phyloP scores from a whole-genome alignment of 2,329 filamentous ascomycete species.

The Metarhizium brunneum region DNA sequence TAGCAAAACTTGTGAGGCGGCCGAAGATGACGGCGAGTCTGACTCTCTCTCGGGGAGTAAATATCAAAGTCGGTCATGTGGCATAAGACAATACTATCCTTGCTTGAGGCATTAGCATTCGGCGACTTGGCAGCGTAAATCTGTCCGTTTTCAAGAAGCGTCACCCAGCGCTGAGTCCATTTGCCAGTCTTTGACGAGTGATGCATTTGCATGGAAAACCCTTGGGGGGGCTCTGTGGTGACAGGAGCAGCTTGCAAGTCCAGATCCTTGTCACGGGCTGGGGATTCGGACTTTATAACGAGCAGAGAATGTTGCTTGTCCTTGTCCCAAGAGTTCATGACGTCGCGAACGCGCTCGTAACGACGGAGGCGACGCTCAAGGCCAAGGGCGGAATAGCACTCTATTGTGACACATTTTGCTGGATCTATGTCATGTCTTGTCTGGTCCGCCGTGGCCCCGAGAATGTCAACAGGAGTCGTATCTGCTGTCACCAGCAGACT shows the following conservation, averaged over 20 bases:
- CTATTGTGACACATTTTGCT: constrained; percentile 60
- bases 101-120: constrained; percentile 47
- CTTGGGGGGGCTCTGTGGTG: constrained; percentile 48
- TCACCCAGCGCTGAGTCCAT: constrained; percentile 81
- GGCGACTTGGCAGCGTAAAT: constrained; percentile 60
- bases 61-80: constrained; percentile 91
- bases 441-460: constrained; percentile 55
- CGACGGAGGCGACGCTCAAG: constrained; percentile 74
- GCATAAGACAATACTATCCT: constrained; percentile 63
- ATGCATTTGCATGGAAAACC: constrained; percentile 63
- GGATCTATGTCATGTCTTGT: constrained; percentile 57
- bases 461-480: constrained; percentile 66
- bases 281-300: constrained; percentile 50
- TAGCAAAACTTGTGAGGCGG: constrained; percentile 81
- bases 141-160: constrained; percentile 66
- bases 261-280: constrained; percentile 50
- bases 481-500: constrained; percentile 63
- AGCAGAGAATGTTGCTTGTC: constrained; percentile 69
- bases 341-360: constrained; percentile 78
- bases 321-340: constrained; percentile 87
- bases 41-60: constrained; percentile 64
- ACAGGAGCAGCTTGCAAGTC: constrained; percentile 55
- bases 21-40: constrained; percentile 61
- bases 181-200: constrained; percentile 75
- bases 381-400: constrained; percentile 66